Percentiles rank a stretch among this genome's conserved stretches.
These are phyloP conservation scores for Taiozyma sp. DNA, from an alignment of 1,139 yeast genomes.

Conservation along the genomic window DNA sequence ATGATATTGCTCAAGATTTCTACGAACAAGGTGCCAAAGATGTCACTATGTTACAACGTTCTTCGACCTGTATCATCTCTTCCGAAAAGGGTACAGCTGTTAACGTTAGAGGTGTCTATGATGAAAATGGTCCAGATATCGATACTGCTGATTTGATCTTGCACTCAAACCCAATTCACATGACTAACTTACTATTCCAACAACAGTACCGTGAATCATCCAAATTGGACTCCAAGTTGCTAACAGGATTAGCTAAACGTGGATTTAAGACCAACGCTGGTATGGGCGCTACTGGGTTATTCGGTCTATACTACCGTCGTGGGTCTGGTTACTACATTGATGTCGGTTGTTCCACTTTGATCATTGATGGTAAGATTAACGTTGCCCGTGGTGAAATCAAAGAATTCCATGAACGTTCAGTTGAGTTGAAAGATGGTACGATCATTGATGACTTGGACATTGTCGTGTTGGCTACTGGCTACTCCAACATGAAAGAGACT, in stretches of 20 bases:
- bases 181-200: conserved; percentile 30
- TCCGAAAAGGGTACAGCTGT: conserved; percentile 31
- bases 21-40: conserved; percentile 37
- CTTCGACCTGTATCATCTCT: conserved; percentile 38
- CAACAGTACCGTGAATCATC: conserved; percentile 30
- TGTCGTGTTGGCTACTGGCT: conserved; percentile 42
- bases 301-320: conserved; percentile 35
- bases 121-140: conserved; percentile 32
- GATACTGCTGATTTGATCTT: conserved; percentile 35
- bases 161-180: conserved; percentile 30
- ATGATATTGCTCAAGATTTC: conserved; percentile 41
- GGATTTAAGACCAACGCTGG: conserved; percentile 41
- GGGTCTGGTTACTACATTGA: conserved; percentile 45
- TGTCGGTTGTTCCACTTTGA: conserved; percentile 37
- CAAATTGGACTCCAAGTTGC: conserved; percentile 28
- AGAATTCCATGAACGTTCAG: conserved; percentile 33
- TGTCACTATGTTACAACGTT: conserved; percentile 40
- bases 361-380: conserved; percentile 33
- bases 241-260: conserved; percentile 28
- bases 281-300: conserved; percentile 38
- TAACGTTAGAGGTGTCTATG: conserved; percentile 31
- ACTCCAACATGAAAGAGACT: conserved; percentile 38
- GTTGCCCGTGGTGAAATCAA: conserved; percentile 34
- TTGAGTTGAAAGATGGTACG: conserved; percentile 35
- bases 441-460: conserved; percentile 31